phyloP scores from a whole-genome alignment of 2,329 filamentous ascomycete genomes.

The Cyphellophora attinorum region DNA sequence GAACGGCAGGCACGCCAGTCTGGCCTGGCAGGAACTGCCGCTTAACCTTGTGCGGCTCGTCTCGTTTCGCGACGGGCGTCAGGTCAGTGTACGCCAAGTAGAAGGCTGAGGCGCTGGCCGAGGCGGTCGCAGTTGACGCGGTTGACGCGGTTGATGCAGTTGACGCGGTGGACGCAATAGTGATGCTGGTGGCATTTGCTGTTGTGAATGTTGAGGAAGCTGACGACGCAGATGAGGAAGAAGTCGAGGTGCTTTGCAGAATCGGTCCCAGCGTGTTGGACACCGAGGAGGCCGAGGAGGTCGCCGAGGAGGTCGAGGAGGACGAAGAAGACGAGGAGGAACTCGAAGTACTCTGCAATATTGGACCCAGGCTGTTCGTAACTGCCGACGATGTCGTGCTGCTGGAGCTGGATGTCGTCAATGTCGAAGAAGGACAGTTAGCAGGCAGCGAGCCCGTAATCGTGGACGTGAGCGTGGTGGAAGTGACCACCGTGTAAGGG shows the following conservation, averaged over 20 bases:
- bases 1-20: not conserved
- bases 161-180: no score
- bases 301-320: not conserved
- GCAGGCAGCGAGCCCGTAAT: not conserved
- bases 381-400: not conserved
- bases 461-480: not conserved
- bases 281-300: not conserved
- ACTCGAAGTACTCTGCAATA: no score
- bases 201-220: no score
- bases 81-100: not conserved
- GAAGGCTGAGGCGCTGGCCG: not conserved
- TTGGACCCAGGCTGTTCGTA: not conserved
- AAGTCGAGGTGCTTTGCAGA: no score
- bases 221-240: no score
- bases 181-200: no score
- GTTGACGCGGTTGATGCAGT: no score
- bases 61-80: not conserved
- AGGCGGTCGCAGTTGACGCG: not conserved
- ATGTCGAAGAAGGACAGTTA: not conserved
- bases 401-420: not conserved
- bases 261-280: no score
- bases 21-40: not conserved
- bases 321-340: not conserved
- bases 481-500: no score
- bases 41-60: not conserved